These are phyloP conservation scores for Plasmodium sp. DNA, from an alignment of 169 alveolate genomes.

Conservation along the genomic window DNA sequence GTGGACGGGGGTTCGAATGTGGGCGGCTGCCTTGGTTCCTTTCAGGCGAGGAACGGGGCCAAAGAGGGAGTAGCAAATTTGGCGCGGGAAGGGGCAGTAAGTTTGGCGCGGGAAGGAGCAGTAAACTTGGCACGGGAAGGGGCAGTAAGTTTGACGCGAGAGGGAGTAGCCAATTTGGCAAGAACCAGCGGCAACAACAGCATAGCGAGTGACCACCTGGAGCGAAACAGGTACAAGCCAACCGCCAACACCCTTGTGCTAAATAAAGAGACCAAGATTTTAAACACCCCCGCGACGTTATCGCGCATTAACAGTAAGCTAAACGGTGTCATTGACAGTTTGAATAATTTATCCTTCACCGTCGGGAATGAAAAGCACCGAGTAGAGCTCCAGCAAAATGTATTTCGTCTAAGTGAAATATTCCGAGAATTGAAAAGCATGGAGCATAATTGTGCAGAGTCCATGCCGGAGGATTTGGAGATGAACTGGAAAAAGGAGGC, in stretches of 20 bases:
- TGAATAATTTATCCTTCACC: conserved; percentile 39
- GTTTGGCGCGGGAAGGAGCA: not conserved
- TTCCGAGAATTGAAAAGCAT: conserved; percentile 33
- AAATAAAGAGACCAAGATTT: conserved; percentile 1
- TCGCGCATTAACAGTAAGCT: conserved; percentile 24
- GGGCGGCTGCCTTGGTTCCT: not conserved
- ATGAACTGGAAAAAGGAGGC: conserved; percentile 16
- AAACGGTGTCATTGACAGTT: conserved; percentile 30
- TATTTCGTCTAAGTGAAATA: conserved; percentile 44
- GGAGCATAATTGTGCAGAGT: conserved; percentile 21
- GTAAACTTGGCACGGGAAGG: not conserved
- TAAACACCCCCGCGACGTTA: not conserved
- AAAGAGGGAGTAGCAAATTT: not conserved
- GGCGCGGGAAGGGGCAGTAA: not conserved
- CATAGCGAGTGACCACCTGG: not conserved
- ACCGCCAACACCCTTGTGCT: not conserved
- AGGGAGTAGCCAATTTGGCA: not conserved
- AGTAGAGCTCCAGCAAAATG: conserved; percentile 38
- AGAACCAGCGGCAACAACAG: not conserved
- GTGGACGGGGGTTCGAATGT: not conserved
- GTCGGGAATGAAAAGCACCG: conserved; percentile 20
- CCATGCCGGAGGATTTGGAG: not conserved
- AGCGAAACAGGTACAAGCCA: conserved; percentile 12
- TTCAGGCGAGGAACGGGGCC: not conserved
- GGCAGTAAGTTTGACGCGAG: not conserved